phyloP scores from a whole-genome alignment of 306 rosid species.

The Vigna unguiculata region DNA sequence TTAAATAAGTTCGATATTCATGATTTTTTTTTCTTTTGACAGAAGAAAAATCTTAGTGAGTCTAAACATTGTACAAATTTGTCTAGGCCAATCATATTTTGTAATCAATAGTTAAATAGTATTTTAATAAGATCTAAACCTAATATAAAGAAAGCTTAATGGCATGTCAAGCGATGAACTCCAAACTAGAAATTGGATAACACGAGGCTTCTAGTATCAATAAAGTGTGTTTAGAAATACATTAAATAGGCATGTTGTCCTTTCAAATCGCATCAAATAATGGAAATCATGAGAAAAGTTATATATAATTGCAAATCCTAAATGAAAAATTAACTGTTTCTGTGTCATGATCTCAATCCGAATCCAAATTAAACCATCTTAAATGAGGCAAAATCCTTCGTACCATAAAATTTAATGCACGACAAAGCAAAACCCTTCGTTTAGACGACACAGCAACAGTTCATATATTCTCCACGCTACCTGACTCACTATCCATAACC shows the following conservation, averaged over 20 bases:
- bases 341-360: not conserved
- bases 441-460: not conserved
- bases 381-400: not conserved
- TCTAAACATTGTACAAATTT: not conserved
- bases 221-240: not conserved
- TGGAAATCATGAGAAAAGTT: not conserved
- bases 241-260: not conserved
- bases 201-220: not conserved
- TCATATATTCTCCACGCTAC: not conserved
- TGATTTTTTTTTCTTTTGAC: no score
- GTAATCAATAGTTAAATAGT: not conserved
- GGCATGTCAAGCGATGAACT: not conserved
- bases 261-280: not conserved
- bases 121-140: not conserved
- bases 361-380: not conserved
- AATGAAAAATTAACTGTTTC: not conserved
- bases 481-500: conserved; percentile 9
- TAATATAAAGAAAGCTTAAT: not conserved
- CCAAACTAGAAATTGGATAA: not conserved
- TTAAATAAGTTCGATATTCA: no score
- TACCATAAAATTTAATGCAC: conserved; percentile 4
- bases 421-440: conserved; percentile 2
- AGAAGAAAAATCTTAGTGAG: no score
- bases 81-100: not conserved
- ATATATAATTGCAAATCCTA: not conserved